Percentiles rank a stretch among this genome's conserved stretches.
These are phyloP conservation scores for Solanum stenotomum DNA, from an alignment of 257 asterid genomes.

Conservation along the genomic window DNA sequence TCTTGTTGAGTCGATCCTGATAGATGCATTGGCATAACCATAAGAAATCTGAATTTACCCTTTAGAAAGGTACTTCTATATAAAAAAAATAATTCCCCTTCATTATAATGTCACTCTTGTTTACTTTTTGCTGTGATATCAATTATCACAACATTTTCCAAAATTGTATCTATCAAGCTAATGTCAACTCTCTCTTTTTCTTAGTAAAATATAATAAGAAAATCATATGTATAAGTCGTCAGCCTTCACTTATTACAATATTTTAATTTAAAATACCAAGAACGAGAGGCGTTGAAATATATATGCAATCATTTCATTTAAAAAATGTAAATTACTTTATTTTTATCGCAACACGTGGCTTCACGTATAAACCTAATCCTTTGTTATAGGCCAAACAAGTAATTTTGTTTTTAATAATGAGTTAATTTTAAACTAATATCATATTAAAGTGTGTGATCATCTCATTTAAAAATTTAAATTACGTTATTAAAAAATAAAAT, in stretches of 20 bases:
- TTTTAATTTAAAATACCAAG: neutral
- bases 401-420: neutral
- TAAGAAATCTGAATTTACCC: neutral
- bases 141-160: neutral
- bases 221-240: neutral
- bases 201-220: neutral
- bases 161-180: neutral
- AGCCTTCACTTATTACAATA: neutral
- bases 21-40: fast-evolving
- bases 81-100: neutral
- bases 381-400: too few species aligned
- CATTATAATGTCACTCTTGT: neutral
- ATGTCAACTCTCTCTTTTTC: neutral
- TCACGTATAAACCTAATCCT: neutral
- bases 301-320: neutral
- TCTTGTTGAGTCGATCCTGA: too few species aligned
- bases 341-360: neutral
- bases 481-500: neutral
- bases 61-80: neutral
- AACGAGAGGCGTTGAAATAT: neutral
- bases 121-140: neutral
- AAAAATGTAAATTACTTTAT: neutral
- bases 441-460: neutral
- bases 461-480: neutral
- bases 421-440: neutral